These are phyloP conservation scores for Hymenoscyphus occultus DNA, from an alignment of 2,329 filamentous ascomycete genomes.

Conservation along the genomic window DNA sequence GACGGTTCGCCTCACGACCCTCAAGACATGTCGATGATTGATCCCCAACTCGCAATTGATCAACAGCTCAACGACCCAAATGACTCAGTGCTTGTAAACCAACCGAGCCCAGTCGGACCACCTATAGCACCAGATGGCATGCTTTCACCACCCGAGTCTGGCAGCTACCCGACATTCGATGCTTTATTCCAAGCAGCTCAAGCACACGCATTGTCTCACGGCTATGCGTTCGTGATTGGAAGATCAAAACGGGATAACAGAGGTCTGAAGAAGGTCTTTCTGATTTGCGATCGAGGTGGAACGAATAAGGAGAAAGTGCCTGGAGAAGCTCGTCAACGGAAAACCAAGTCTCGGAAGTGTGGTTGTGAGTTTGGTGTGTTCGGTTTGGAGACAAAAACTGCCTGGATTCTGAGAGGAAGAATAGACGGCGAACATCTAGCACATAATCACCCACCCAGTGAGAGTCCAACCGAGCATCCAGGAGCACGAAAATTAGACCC, in stretches of 20 bases:
- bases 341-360: slow-evolving; percentile 67
- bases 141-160: slow-evolving; percentile 52
- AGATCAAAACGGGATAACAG: slow-evolving; percentile 63
- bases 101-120: slow-evolving; percentile 13
- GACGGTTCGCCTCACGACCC: slow-evolving; percentile 27
- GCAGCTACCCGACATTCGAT: slow-evolving; percentile 62
- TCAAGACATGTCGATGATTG: slow-evolving; percentile 37
- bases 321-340: slow-evolving; percentile 46
- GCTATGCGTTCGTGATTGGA: slow-evolving; percentile 66
- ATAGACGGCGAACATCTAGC: slow-evolving; percentile 55
- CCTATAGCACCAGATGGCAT: slow-evolving; percentile 32
- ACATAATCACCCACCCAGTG: slow-evolving; percentile 65
- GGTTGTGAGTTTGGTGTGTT: slow-evolving; percentile 70
- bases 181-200: slow-evolving; percentile 63
- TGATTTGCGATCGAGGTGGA: slow-evolving; percentile 64
- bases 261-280: slow-evolving; percentile 64
- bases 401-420: slow-evolving; percentile 65
- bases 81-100: slow-evolving; percentile 22
- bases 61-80: slow-evolving; percentile 28
- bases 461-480: slow-evolving; percentile 64
- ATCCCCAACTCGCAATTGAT: slow-evolving; percentile 35
- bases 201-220: slow-evolving; percentile 63
- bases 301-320: slow-evolving; percentile 52
- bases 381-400: slow-evolving; percentile 63
- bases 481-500: slow-evolving; percentile 64